Conservation (phyloP, 192 early-diverging fungal genomes). For the Coemansia sp. region DNA sequence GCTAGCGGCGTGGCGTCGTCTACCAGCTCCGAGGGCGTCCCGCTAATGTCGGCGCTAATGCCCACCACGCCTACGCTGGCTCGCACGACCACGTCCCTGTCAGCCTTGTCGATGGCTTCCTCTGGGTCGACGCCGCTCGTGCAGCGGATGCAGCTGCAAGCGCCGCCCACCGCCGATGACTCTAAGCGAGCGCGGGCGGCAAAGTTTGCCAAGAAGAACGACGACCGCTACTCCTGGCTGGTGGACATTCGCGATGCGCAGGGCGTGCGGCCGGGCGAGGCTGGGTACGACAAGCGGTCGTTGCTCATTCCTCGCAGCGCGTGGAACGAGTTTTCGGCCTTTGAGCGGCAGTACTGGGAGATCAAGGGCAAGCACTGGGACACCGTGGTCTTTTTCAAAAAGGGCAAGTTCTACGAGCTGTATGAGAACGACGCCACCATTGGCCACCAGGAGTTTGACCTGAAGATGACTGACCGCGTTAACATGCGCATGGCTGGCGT, state of each 20-base stretch:
- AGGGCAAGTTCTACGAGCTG: conserved; percentile 99
- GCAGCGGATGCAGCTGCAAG: conserved; percentile 21
- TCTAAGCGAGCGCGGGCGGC: conserved; percentile 58
- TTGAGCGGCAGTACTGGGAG: conserved; percentile 99
- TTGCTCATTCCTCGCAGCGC: conserved; percentile 78
- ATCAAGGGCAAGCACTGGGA: conserved; percentile 95
- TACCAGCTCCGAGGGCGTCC: conserved; percentile 24
- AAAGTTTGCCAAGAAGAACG: conserved; percentile 86
- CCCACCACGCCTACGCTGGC: conserved; percentile 9
- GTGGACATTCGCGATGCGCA: conserved; percentile 80
- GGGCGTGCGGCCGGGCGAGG: conserved; percentile 64
- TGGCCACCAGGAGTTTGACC: conserved; percentile 93
- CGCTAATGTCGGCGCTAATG: conserved; percentile 19
- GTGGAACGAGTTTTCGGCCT: conserved; percentile 88
- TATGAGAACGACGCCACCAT: conserved; percentile 99
- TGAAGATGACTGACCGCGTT: conserved; percentile 92
- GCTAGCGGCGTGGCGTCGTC: conserved; percentile 14
- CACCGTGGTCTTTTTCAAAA: conserved; percentile 98
- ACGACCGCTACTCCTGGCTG: conserved; percentile 85
- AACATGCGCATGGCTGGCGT: conserved; percentile 99
- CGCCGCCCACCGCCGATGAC: conserved; percentile 28
- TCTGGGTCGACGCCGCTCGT: conserved; percentile 21
- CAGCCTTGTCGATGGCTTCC: conserved; percentile 22
- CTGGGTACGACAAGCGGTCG: conserved; percentile 92
- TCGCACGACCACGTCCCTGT: conserved; percentile 25